These are phyloP conservation scores for Mycocentrospora acerina DNA, from an alignment of 2,329 filamentous ascomycete species.

Conservation along the genomic window DNA sequence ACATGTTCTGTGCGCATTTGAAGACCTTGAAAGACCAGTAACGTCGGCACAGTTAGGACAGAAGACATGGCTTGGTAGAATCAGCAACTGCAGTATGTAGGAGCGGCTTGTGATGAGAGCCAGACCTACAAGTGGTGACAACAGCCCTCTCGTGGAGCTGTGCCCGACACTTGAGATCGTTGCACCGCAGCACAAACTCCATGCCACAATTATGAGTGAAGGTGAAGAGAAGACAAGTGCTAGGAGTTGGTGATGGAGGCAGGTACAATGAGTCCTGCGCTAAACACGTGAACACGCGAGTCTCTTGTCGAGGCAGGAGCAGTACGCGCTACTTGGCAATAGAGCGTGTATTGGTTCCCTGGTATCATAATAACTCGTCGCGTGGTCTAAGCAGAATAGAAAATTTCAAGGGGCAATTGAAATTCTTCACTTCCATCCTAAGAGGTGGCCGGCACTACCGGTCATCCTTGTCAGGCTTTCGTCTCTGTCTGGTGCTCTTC, in stretches of 20 bases:
- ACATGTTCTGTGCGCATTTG: conserved; percentile 61
- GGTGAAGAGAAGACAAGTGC: not conserved
- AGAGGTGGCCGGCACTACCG: conserved; percentile 17
- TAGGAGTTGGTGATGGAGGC: conserved; percentile 1
- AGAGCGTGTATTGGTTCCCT: conserved; percentile 4
- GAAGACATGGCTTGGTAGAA: conserved; percentile 68
- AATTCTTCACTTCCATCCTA: not conserved
- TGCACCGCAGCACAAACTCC: conserved; percentile 77
- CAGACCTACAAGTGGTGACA: conserved; percentile 85
- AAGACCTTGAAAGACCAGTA: conserved; percentile 61
- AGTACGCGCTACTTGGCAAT: not conserved
- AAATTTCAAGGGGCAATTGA: no score
- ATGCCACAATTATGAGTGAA: conserved; percentile 51
- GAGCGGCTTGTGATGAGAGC: not conserved
- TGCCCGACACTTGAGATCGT: conserved; percentile 72
- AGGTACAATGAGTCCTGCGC: conserved; percentile 1
- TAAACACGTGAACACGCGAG: conserved; percentile 12
- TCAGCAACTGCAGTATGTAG: conserved; percentile 40
- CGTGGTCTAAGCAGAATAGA: conserved; percentile 8
- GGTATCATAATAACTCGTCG: conserved; percentile 26
- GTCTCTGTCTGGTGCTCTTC: conserved; percentile 48
- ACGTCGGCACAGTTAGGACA: conserved; percentile 72
- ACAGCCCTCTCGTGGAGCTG: conserved; percentile 71
- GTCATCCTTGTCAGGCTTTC: conserved; percentile 41
- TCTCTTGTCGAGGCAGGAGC: conserved; percentile 15